Percentiles rank a stretch among this genome's conserved stretches.
Evolutionary conservation across 176 grass and related monocot genomes (phyloP).

Genomic region (Raddia guianensis): DNA sequence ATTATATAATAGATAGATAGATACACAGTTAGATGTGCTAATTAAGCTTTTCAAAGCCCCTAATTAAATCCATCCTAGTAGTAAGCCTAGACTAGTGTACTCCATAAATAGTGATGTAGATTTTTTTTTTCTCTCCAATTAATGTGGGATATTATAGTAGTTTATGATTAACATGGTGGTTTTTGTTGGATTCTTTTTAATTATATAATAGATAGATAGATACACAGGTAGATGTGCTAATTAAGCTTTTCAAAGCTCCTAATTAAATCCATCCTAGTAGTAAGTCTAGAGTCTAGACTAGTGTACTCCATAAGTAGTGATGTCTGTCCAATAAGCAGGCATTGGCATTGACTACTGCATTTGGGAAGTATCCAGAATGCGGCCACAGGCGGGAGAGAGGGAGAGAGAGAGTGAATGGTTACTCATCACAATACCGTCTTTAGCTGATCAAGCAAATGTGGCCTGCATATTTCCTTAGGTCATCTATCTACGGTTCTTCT

Average conservation of each 20-base stretch:
- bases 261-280: conserved; percentile 21
- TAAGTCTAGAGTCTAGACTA: neutral
- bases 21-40: no score
- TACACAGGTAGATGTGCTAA: no score
- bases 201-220: no score
- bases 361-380: neutral
- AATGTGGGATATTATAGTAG: no score
- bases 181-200: no score
- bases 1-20: no score
- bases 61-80: conserved; percentile 27
- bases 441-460: neutral
- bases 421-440: conserved; percentile 13
- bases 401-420: conserved; percentile 19
- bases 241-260: conserved; percentile 8
- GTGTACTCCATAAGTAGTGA: conserved; percentile 3
- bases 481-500: neutral
- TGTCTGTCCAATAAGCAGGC: conserved; percentile 15
- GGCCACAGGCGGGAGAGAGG: neutral
- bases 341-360: neutral
- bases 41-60: neutral
- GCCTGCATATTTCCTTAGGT: neutral
- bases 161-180: no score
- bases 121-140: no score
- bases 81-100: conserved; percentile 8
- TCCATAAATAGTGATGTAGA: neutral